Evolutionary conservation across 805 yeast genomes (phyloP).

Genomic region (Dipodascus albidus): DNA sequence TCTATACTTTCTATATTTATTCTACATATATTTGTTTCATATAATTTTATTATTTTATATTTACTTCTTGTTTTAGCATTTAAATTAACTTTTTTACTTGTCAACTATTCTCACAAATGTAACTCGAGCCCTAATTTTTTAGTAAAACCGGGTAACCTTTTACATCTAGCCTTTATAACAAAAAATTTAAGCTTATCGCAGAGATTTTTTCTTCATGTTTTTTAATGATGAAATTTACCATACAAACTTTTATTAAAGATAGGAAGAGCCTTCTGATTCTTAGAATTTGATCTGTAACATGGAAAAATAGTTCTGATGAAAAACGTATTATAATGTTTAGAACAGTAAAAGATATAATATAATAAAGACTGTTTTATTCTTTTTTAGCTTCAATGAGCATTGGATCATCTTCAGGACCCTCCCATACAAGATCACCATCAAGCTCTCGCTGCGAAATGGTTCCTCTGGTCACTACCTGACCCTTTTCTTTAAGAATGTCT

Average conservation of each 20-base stretch:
- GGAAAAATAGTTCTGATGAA: neutral
- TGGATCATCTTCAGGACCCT: conserved; percentile 6
- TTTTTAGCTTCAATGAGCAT: neutral
- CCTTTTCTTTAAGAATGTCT: conserved; percentile 64
- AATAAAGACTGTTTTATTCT: too few relatives aligned
- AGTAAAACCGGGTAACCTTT: neutral
- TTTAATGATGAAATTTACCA: conserved; percentile 1
- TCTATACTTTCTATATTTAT: too few relatives aligned
- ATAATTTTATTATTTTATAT: too few relatives aligned
- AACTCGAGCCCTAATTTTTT: neutral
- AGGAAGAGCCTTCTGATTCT: conserved; percentile 1
- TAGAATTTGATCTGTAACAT: neutral
- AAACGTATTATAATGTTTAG: too few relatives aligned
- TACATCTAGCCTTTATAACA: neutral
- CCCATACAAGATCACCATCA: conserved; percentile 20
- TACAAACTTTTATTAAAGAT: conserved; percentile 1
- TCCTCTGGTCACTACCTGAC: conserved; percentile 56
- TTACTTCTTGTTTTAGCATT: too few relatives aligned
- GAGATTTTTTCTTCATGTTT: neutral
- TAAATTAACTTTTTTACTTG: too few relatives aligned
- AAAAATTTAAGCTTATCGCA: neutral
- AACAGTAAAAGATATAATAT: too few relatives aligned
- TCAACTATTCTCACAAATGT: too few relatives aligned
- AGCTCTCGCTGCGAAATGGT: conserved; percentile 42
- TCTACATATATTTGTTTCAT: too few relatives aligned